A percentile compares a stretch with the other conserved stretches of the same genome.
Evolutionary conservation across 2,329 filamentous ascomycete species (phyloP).

Genomic region (Tolypocladium sp.): DNA sequence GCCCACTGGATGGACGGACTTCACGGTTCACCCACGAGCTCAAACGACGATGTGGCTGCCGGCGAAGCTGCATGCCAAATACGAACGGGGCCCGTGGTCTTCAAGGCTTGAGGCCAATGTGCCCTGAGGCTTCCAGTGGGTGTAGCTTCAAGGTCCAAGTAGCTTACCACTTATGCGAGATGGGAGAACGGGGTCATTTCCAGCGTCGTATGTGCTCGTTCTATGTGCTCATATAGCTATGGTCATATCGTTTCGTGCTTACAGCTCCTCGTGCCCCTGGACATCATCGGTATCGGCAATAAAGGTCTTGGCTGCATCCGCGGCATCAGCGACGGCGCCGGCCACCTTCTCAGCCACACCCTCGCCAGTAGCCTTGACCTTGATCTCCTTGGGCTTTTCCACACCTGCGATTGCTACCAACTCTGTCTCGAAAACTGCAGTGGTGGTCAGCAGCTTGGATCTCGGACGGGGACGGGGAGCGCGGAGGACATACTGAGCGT

Average conservation of each 20-base stretch:
- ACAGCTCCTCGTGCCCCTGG: slow-evolving; percentile 54
- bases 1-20: no score
- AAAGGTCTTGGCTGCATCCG: slow-evolving; percentile 35
- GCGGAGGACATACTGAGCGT: slow-evolving; percentile 54
- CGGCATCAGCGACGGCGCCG: slow-evolving; percentile 11
- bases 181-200: not conserved
- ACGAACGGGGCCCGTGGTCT: not conserved
- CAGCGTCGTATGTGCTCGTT: not conserved
- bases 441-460: slow-evolving; percentile 7
- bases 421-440: slow-evolving; percentile 80
- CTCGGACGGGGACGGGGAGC: slow-evolving; percentile 5
- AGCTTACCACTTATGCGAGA: not conserved
- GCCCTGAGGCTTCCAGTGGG: not conserved
- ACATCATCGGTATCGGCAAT: slow-evolving; percentile 44
- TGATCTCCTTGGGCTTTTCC: slow-evolving; percentile 26
- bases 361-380: slow-evolving; percentile 13
- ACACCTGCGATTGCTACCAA: slow-evolving; percentile 77
- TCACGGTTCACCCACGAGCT: no score
- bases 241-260: slow-evolving; percentile 7
- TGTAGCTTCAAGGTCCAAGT: not conserved
- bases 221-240: not conserved
- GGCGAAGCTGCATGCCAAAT: no score
- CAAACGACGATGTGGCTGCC: no score
- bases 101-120: not conserved
- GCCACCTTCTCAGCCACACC: slow-evolving; percentile 12